These are phyloP conservation scores for Apiotrichum brassicae DNA, from an alignment of 1,284 basidiomycete species.

Conservation along the genomic window DNA sequence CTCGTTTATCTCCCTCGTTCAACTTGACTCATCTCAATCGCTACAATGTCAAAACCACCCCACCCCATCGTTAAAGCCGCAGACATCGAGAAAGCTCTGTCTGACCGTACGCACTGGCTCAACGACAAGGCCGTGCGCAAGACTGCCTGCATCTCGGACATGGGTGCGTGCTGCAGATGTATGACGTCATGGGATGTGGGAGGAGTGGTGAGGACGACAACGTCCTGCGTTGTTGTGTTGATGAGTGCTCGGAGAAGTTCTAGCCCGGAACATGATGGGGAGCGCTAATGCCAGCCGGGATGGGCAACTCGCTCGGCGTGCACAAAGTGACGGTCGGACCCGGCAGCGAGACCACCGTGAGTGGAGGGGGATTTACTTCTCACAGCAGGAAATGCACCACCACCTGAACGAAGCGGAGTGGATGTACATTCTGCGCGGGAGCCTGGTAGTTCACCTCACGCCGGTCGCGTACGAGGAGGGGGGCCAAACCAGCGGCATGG, in stretches of 20 bases:
- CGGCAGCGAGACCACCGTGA: conserved; percentile 18
- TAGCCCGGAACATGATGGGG: neutral
- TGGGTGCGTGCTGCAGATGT: conserved; percentile 11
- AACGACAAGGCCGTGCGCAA: conserved; percentile 10
- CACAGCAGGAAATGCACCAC: conserved; percentile 21
- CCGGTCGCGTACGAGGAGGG: neutral
- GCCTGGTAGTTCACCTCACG: conserved; percentile 12
- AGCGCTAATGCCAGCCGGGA: neutral
- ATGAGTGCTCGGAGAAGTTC: too few species aligned
- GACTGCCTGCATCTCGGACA: conserved; percentile 15
- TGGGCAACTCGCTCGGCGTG: conserved; percentile 12
- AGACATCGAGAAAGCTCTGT: conserved; percentile 12
- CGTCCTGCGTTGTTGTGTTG: too few species aligned
- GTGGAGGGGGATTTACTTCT: neutral
- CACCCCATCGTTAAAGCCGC: conserved; percentile 20
- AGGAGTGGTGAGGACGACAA: neutral
- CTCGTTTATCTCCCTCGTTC: too few species aligned
- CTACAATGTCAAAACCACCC: neutral
- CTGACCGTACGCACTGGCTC: conserved; percentile 11
- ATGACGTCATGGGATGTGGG: neutral
- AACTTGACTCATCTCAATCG: too few species aligned
- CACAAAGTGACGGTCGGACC: conserved; percentile 13
- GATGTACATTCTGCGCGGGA: conserved; percentile 25
- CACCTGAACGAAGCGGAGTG: conserved; percentile 25
- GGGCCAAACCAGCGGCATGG: neutral